Conservation (phyloP, 106 monocot genomes). For the Apostasia shenzhenica region DNA sequence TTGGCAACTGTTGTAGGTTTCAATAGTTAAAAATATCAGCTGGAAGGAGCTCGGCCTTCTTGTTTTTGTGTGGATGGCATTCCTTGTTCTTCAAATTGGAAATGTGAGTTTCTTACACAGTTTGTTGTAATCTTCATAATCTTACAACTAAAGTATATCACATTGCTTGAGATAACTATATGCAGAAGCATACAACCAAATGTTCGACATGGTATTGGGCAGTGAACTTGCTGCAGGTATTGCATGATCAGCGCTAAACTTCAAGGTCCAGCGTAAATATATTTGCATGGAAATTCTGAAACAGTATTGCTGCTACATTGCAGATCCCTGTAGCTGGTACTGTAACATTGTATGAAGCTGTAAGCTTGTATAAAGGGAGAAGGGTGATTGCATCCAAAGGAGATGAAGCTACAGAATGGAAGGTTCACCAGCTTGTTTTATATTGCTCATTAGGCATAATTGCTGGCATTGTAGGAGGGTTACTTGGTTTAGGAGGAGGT, state of each 20-base stretch:
- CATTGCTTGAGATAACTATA: not conserved
- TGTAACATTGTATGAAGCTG: constrained; percentile 59
- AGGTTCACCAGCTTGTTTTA: constrained; percentile 34
- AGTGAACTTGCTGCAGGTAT: constrained; percentile 59
- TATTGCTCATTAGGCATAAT: constrained; percentile 39
- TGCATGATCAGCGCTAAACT: not conserved
- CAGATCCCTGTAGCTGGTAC: constrained; percentile 77
- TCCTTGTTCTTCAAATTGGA: constrained; percentile 50
- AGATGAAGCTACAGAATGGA: constrained; percentile 30
- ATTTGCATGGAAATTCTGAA: not conserved
- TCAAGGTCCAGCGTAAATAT: not conserved
- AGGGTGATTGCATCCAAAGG: constrained; percentile 66
- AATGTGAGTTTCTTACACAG: constrained; percentile 27
- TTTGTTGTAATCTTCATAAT: not conserved
- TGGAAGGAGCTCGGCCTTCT: constrained; percentile 85
- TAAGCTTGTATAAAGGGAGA: constrained; percentile 59
- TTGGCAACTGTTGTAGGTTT: constrained; percentile 20
- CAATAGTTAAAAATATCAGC: constrained; percentile 47
- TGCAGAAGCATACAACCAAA: constrained; percentile 49
- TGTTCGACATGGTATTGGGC: constrained; percentile 69
- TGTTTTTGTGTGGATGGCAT: constrained; percentile 63
- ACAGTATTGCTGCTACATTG: not conserved
- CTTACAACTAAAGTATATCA: constrained; percentile 1
- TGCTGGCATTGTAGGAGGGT: constrained; percentile 60
- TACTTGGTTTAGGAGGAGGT: constrained; percentile 72